Evolutionary conservation across 352 stramenopile species (phyloP).

Genomic region (Phytophthora sp.): DNA sequence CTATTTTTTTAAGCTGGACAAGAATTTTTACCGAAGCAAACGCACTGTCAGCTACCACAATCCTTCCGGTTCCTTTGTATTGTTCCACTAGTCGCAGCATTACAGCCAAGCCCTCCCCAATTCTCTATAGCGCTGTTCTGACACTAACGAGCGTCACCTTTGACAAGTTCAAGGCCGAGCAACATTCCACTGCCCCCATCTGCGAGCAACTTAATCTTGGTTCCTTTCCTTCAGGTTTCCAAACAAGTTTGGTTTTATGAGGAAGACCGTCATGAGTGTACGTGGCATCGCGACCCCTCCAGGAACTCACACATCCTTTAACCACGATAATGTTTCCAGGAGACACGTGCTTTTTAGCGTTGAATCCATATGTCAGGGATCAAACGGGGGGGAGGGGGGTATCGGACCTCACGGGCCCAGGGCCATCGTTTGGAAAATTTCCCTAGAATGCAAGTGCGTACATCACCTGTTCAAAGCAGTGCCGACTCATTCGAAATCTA

Average conservation of each 20-base stretch:
- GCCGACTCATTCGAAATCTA: neutral
- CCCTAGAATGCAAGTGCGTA: neutral
- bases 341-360: neutral
- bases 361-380: neutral
- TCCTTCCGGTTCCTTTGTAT: neutral
- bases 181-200: slow-evolving; percentile 5
- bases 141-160: neutral
- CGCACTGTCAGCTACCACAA: neutral
- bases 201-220: neutral
- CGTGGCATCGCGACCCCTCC: slow-evolving; percentile 5
- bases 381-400: no score
- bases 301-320: slow-evolving; percentile 4
- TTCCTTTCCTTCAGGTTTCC: neutral
- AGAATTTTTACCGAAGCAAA: neutral
- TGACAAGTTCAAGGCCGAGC: neutral
- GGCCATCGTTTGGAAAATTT: neutral
- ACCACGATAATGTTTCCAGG: slow-evolving; percentile 1
- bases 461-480: neutral
- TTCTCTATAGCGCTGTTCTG: neutral
- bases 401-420: neutral
- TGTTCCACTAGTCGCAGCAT: neutral
- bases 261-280: neutral
- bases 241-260: neutral
- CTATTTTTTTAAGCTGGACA: neutral
- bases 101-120: neutral